These are phyloP conservation scores for Corylus avellana DNA, from an alignment of 306 rosid species.

Conservation along the genomic window DNA sequence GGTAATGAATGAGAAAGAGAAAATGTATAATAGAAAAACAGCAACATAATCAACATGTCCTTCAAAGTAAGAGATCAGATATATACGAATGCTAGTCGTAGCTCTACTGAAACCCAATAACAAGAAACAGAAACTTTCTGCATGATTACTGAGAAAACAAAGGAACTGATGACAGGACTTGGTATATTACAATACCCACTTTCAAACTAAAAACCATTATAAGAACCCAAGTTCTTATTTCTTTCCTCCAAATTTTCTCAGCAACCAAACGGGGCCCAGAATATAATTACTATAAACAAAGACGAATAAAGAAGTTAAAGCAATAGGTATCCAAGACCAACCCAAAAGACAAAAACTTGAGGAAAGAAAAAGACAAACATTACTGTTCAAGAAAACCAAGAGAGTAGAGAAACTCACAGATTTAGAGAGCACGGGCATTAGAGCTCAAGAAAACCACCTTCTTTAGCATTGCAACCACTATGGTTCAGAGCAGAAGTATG, in stretches of 20 bases:
- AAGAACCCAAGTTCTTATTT: not conserved
- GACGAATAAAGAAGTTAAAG: not conserved
- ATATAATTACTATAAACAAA: not conserved
- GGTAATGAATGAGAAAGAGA: not conserved
- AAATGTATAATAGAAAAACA: not conserved
- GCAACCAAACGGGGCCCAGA: slow-evolving; percentile 23
- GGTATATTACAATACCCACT: not conserved
- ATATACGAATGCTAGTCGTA: not conserved
- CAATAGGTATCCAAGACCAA: not conserved
- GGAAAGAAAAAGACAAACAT: not conserved
- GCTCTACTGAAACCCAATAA: not conserved
- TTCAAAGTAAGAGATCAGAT: not conserved
- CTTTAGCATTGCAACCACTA: not conserved
- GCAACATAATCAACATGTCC: no score
- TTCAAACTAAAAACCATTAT: slow-evolving; percentile 1
- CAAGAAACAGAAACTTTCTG: slow-evolving; percentile 5
- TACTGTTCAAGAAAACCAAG: not conserved
- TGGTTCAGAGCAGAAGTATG: not conserved
- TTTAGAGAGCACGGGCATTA: slow-evolving; percentile 36
- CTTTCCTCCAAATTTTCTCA: slow-evolving; percentile 9
- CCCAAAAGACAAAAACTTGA: not conserved
- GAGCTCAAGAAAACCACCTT: slow-evolving; percentile 24
- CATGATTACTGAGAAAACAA: not conserved
- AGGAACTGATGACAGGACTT: not conserved
- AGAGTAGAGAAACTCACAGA: slow-evolving; percentile 35